Percentiles rank a stretch among this genome's conserved stretches.
Evolutionary conservation across 1,139 yeast species (phyloP).

Genomic region (Spencermartinsiella ligniputridi): DNA sequence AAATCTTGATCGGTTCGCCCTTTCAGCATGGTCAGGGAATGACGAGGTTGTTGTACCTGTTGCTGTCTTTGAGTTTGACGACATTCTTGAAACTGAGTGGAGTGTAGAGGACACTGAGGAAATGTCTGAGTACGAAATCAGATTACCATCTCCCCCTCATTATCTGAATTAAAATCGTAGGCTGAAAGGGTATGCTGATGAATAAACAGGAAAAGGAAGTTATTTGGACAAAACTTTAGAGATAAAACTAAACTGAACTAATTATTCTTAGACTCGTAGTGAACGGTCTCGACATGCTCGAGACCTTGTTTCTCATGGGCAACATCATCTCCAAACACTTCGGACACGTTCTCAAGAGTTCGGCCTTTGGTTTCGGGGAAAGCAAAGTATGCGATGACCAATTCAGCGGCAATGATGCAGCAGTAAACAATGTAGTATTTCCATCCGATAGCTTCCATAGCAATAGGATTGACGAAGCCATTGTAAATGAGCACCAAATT

Average conservation of each 20-base stretch:
- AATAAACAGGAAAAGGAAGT: too few relatives aligned
- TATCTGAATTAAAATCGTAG: too few relatives aligned
- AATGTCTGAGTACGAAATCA: neutral
- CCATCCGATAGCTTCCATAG: slow-evolving; percentile 35
- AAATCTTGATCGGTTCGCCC: neutral
- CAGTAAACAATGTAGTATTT: slow-evolving; percentile 35
- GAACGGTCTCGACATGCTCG: neutral
- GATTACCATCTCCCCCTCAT: too few relatives aligned
- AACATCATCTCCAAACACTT: slow-evolving; percentile 19
- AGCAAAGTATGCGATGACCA: slow-evolving; percentile 59
- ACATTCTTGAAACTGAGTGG: too few relatives aligned
- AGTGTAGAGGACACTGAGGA: neutral
- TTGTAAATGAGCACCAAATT: slow-evolving; percentile 29
- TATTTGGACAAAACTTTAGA: too few relatives aligned
- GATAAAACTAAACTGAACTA: too few relatives aligned
- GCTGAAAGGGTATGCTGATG: too few relatives aligned
- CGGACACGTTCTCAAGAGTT: slow-evolving; percentile 76
- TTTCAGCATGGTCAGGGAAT: too few relatives aligned
- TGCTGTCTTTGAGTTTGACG: too few relatives aligned
- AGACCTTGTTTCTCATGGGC: neutral
- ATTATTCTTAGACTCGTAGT: too few relatives aligned
- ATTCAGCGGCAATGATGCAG: slow-evolving; percentile 18
- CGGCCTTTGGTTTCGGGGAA: slow-evolving; percentile 91
- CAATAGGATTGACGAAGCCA: slow-evolving; percentile 42
- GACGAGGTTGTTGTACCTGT: too few relatives aligned